Evolutionary conservation across 148 eudicot genomes (phyloP), one percentile per base, ranked within the genome.

Genomic region (Dianthus caryophyllus): DNA sequence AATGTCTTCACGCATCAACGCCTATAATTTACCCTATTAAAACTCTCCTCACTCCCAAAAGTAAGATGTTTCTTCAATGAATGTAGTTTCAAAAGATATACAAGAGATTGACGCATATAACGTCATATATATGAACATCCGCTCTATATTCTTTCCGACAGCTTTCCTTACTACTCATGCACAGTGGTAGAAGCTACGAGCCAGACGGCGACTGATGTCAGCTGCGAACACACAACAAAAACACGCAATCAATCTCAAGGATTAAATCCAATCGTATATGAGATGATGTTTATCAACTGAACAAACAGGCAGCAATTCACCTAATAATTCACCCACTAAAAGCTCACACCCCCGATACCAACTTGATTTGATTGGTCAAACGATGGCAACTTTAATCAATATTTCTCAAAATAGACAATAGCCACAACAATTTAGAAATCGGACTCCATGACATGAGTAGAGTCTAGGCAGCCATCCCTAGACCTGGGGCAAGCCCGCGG

Each of bases 91-190:
- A 53, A 54, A 57, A 71, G 62, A 53, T 71, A 43, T 71, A 71
- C 75, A 71, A 26, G 61, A 18, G 27, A 41, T n/a, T 54, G 63
- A 64, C 54, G 69, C 69, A 71, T 64, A 52, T 71, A 38, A 71
- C 58, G 67, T 33, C 41, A 11, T 39, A 47, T 15, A 54, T 64
- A 71, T 64, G 51, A 71, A 71, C 75, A 71, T 9, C 64, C 17
- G 36, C 41, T 30, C 63, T 29, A 41, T 33, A 33, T 3, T 33
- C 38, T 33, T 33, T 7, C 38, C 4, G 4, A 33, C 38, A 33
- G 38, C 4, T 33, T 33, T 7, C 4, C 38, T 33, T 33, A 41
- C 10, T 9, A 9, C 61, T 62, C 47, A 71, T 71, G 67, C 51
- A 71, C 58, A 36, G 24, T 39, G 24, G 61, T 51, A 39, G 38